Base-by-base conservation (phyloP, 2,329 filamentous ascomycete genomes). In the Geosmithia putterillii region DNA sequence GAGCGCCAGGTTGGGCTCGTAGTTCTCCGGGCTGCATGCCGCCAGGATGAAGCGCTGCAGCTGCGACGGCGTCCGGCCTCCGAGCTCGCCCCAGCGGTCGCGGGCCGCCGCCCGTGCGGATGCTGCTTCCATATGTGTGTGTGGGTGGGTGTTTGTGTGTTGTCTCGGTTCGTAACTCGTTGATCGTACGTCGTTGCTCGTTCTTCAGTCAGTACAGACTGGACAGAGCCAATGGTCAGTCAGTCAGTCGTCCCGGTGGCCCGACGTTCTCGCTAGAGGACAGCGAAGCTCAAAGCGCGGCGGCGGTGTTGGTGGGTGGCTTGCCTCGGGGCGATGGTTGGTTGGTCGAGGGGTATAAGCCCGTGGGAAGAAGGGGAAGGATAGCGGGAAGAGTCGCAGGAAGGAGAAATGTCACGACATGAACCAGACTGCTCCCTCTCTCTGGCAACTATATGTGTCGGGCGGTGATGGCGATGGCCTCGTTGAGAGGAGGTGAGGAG, bases 11-110 rank as follows among this genome's bases (percentile, higher is more conserved):
- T 98, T 96, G 49, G 92, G 90, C 70, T 98, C 92, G 70, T 88
- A 95, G 69, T 96, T 95, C 62, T 94, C 86, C 42, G 92, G 87
- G 57, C 92, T 94, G 70, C 92, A 96, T 51, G 92, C 90, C 67
- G 89, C 89, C 61, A 92, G 81, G 63, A 98, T 94, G 65, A 89
- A 95, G 65, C 92, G 84, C 69, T 94, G 89, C 47, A 98, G 77
- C 60, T 89, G 87, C 45, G 89, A 90, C 50, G 84, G 79, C 44
- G 83, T 79, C 49, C 85, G 79, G 59, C 81, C 80, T 14, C 15
- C n/a, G 66, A 84, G 82, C 60, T 83, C 83, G 66, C 81, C 80
- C 75, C 92, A 96, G 64, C 89, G 88, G 71, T 95, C 90, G 67
- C 90, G 81, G 56, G 89, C 84, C 58, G 90, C 92, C 73, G 94